These are phyloP conservation scores for Exophiala dermatitidis DNA, from an alignment of 2,329 filamentous ascomycete species.

Conservation along the genomic window DNA sequence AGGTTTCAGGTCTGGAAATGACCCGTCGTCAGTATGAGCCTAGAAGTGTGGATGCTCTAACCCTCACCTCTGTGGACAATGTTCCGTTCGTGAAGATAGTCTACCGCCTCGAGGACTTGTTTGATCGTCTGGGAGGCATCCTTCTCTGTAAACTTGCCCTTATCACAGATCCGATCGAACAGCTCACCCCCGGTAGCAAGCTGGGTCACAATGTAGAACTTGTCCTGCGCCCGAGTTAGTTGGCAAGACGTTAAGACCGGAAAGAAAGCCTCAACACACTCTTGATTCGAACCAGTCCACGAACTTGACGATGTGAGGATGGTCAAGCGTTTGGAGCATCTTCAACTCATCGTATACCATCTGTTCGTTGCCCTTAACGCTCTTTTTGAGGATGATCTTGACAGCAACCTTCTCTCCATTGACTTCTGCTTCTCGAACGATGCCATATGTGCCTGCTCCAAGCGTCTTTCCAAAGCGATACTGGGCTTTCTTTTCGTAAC, in stretches of 20 bases:
- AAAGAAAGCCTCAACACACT: constrained; percentile 46
- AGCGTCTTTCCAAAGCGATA: constrained; percentile 91
- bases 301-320: constrained; percentile 94
- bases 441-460: constrained; percentile 95
- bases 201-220: constrained; percentile 98
- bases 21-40: constrained; percentile 18
- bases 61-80: constrained; percentile 83
- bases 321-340: constrained; percentile 83
- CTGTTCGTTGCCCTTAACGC: constrained; percentile 93
- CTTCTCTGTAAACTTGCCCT: constrained; percentile 97
- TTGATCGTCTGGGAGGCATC: constrained; percentile 93
- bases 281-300: constrained; percentile 99
- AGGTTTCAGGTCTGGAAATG: constrained; percentile 77
- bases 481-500: constrained; percentile 96
- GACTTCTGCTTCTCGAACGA: constrained; percentile 89
- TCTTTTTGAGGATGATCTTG: constrained; percentile 99
- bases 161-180: constrained; percentile 96
- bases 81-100: constrained; percentile 90
- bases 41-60: not conserved
- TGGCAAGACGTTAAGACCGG: not conserved
- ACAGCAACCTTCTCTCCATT: constrained; percentile 81
- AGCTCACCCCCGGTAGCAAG: constrained; percentile 91
- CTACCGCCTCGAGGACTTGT: constrained; percentile 84
- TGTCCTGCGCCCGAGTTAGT: constrained; percentile 58
- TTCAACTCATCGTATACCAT: constrained; percentile 98